Evolutionary conservation across 805 yeast species (phyloP).

Genomic region (Candida morakotiae): DNA sequence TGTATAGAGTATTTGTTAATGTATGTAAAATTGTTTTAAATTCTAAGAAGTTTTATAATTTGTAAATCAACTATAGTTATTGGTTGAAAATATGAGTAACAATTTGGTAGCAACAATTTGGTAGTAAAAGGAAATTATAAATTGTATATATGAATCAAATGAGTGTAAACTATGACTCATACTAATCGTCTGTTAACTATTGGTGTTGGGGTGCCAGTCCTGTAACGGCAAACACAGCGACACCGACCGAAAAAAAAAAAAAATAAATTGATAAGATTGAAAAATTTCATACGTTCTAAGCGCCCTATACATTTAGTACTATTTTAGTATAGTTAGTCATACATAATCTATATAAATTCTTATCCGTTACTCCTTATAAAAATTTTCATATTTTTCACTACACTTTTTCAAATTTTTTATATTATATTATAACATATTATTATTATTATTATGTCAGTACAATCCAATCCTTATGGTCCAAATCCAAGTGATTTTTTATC

Average conservation of each 20-base stretch:
- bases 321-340: slow-evolving; percentile 1
- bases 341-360: not conserved
- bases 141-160: slow-evolving; percentile 4
- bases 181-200: not conserved
- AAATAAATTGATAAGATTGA: not conserved
- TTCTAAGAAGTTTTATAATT: no score
- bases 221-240: slow-evolving; percentile 2
- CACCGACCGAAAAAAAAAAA: not conserved
- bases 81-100: no score
- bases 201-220: slow-evolving; percentile 3
- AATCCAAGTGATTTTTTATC: slow-evolving; percentile 56
- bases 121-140: not conserved
- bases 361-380: slow-evolving; percentile 1
- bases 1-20: no score
- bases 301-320: not conserved
- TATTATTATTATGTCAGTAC: slow-evolving; percentile 12
- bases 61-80: no score
- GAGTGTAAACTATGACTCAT: slow-evolving; percentile 6
- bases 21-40: no score
- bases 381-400: slow-evolving; percentile 1
- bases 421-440: not conserved
- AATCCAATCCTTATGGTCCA: slow-evolving; percentile 52
- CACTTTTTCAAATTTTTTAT: not conserved
- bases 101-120: no score
- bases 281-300: no score